Evolutionary conservation across 768 basidiomycete species (phyloP), one percentile per base, ranked within the genome.

Genomic region (Neoboletus subvelutipes): DNA sequence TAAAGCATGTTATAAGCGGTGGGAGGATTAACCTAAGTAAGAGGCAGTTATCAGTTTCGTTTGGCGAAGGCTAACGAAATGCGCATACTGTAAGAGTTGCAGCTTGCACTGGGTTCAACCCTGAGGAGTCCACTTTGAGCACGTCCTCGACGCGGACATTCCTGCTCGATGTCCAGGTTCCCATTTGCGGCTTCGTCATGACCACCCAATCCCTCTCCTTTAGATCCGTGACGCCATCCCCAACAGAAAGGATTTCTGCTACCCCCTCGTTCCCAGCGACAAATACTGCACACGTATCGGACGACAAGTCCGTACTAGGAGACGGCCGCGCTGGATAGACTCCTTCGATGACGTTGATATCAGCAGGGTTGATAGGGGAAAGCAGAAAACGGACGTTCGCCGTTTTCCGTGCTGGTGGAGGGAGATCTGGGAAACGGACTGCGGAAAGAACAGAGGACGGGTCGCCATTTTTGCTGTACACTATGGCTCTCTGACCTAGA

Each of bases 1-100:
- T 78, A 78, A 11, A 95, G 79, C 86, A 95, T 89, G 63, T 88
- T 87, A 60, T 86, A 86, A 1, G 93, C 93, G 0, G 92, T 91
- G 0, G 91, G 78, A 2, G 90, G 89, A 66, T 95, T 95, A 28
- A 93, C 85, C 85, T 90, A 46, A 12, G 50, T 28, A 1, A 20
- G n/a, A 40, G 18, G n/a, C 7, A 2, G 10, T 15, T 42, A 15
- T 52, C 28, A 43, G 46, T 39, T 28, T 15, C 15, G 29, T 41
- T 39, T n/a, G 18, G 3, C 36, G 13, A 13, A 41, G 22, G 29
- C 15, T 46, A 15, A 39, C 39, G 47, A 53, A 34, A 17, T 34
- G 17, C 20, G 67, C 81, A 41, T 50, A 90, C 90, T 28, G 84
- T 87, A 61, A 93, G 76, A 18, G 86, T 92, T 15, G 91, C 90